phyloP scores from a whole-genome alignment of 148 eudicot genomes.

The Dianthus caryophyllus region DNA sequence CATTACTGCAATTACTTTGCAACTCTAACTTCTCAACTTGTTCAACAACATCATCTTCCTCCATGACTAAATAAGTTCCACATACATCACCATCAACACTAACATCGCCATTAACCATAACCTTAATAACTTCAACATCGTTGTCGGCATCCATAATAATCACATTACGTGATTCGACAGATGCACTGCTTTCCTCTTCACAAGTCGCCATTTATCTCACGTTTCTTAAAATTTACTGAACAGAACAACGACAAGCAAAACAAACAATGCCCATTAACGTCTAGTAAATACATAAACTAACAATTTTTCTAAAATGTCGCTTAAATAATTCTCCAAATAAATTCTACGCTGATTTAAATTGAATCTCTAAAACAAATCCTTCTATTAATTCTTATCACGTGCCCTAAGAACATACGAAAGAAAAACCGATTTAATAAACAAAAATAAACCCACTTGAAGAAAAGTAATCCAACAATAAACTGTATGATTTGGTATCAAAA shows the following conservation, averaged over 20 bases:
- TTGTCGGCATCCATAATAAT: conserved; percentile 8
- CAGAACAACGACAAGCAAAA: no score
- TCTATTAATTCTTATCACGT: no score
- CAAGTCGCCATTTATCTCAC: conserved; percentile 22
- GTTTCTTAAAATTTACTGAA: conserved; percentile 7
- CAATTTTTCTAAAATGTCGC: no score
- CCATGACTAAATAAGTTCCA: background rate
- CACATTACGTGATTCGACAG: conserved; percentile 12
- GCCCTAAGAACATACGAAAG: no score
- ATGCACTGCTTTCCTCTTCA: conserved; percentile 26
- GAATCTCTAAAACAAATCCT: no score
- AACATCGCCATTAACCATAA: conserved; percentile 10
- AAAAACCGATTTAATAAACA: background rate
- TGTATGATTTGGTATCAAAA: conserved; percentile 12
- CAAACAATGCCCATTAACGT: no score
- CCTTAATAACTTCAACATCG: background rate
- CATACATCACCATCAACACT: conserved; percentile 10
- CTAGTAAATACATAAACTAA: background rate
- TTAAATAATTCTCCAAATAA: no score
- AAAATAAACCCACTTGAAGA: conserved; percentile 10
- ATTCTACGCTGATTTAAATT: no score
- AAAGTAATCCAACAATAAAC: background rate
- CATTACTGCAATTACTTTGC: conserved; percentile 5
- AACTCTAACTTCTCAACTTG: no score
- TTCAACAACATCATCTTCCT: conserved; percentile 16